Conservation (phyloP, 2,329 filamentous ascomycete genomes). For the Venturia oleaginea region DNA sequence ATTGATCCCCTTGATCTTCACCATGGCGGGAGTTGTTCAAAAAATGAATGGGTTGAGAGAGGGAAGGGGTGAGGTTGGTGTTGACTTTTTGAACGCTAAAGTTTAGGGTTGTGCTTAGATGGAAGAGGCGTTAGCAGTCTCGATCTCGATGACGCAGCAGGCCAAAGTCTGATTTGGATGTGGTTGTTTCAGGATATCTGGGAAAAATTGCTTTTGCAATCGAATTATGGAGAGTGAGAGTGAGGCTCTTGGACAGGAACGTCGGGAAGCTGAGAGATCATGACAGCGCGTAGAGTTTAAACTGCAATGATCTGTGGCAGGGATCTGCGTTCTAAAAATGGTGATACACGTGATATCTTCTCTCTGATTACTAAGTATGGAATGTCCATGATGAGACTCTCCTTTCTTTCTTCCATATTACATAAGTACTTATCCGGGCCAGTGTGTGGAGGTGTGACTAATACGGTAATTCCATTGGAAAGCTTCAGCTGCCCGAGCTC, state of each 20-base stretch:
- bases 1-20: not conserved
- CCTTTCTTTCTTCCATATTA: no score
- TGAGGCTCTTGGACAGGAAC: not conserved
- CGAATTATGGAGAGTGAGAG: not conserved
- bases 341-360: no score
- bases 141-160: not conserved
- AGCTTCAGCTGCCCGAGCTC: not conserved
- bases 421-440: no score
- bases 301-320: not conserved
- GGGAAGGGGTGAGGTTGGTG: not conserved
- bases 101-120: not conserved
- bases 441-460: not conserved
- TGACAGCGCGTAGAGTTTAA: not conserved
- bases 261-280: not conserved
- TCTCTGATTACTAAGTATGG: no score
- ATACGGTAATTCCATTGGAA: not conserved
- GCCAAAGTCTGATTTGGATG: not conserved
- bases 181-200: no score
- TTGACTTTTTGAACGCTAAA: not conserved
- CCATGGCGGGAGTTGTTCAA: not conserved
- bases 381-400: no score
- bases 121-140: not conserved
- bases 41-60: not conserved
- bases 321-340: no score
- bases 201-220: not conserved